Evolutionary conservation across 2,329 filamentous ascomycete species (phyloP), one percentile per base, ranked within the genome.

Genomic region (Sphaerostilbella broomeana): DNA sequence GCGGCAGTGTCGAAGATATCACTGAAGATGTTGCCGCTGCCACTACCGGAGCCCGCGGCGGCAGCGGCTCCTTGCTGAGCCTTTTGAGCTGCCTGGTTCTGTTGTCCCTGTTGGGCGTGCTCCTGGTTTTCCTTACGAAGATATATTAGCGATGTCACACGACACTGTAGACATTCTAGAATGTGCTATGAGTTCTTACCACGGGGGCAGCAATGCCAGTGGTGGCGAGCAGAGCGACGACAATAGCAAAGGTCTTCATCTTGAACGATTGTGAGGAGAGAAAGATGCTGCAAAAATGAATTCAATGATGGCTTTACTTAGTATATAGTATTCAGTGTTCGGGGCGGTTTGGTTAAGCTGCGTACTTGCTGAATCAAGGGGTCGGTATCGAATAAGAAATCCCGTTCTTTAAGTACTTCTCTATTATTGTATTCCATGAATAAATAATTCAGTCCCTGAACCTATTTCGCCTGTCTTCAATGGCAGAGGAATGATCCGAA

Each of bases 1-100:
- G 36, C 4, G 20, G 36, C 36, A 15, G 36, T 38, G n/a, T 38
- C 36, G 10, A 38, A 38, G n/a, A 38, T 32, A 13, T 19, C 27
- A 5, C 2, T 29, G n/a, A 38, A 31, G 21, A 38, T 32, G 28
- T 38, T 38, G 8, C 28, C 21, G 9, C 32, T 38, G 28, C 36
- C 36, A 17, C 4, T 32, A n/a, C 28, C 20, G 20, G 36, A 29
- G 21, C 28, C 28, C 4, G 25, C 21, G 16, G 12, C 16, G 21
- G 28, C 36, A 22, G 27, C 27, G 2, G 18, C 16, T 11, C 9
- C 15, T 18, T 18, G 27, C 36, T 16, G 12, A 27, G 21, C 26
- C 28, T 31, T 38, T 11, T 38, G 15, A 6, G 28, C 21, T n/a
- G n/a, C n/a, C n/a, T n/a, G n/a, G n/a, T n/a, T n/a, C n/a, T n/a